A percentile compares a stretch with the other conserved stretches of the same genome.
These are phyloP conservation scores for Ustilago nuda DNA, from an alignment of 1,284 basidiomycete genomes.

Conservation along the genomic window DNA sequence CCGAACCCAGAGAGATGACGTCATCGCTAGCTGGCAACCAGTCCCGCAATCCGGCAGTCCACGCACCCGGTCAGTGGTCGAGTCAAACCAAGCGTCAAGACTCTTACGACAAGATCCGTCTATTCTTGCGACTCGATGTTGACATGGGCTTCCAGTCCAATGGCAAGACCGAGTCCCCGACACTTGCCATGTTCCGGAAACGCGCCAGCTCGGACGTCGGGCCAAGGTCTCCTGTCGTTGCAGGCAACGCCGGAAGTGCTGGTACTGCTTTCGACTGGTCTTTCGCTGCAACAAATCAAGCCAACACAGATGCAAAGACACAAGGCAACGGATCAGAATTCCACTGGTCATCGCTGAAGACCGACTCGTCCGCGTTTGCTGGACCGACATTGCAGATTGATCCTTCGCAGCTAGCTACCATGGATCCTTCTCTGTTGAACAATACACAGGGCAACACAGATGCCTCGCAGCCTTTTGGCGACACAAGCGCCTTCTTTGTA, in stretches of 20 bases:
- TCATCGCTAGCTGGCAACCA: constrained; percentile 34
- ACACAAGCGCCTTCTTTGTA: constrained; percentile 13
- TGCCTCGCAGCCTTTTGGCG: constrained; percentile 18
- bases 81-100: constrained; percentile 58
- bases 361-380: constrained; percentile 13
- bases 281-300: constrained; percentile 18
- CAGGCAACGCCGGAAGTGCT: constrained; percentile 20
- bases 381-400: constrained; percentile 15
- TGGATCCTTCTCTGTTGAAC: constrained; percentile 48
- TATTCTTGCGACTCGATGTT: constrained; percentile 57
- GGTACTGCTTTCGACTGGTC: constrained; percentile 48
- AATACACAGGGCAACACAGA: constrained; percentile 11
- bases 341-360: constrained; percentile 35
- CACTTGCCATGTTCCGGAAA: constrained; percentile 46
- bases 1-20: constrained; percentile 34
- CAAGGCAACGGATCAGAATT: constrained; percentile 12
- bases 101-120: constrained; percentile 58
- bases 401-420: constrained; percentile 28
- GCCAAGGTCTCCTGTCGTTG: constrained; percentile 44
- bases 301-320: constrained; percentile 16
- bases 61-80: constrained; percentile 48
- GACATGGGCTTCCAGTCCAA: constrained; percentile 56
- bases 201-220: constrained; percentile 57
- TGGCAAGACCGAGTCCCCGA: constrained; percentile 49
- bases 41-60: constrained; percentile 14